A percentile compares a stretch with the other conserved stretches of the same genome.
phyloP scores from a whole-genome alignment of 2,329 filamentous ascomycete species.

The Cercospora beticola region DNA sequence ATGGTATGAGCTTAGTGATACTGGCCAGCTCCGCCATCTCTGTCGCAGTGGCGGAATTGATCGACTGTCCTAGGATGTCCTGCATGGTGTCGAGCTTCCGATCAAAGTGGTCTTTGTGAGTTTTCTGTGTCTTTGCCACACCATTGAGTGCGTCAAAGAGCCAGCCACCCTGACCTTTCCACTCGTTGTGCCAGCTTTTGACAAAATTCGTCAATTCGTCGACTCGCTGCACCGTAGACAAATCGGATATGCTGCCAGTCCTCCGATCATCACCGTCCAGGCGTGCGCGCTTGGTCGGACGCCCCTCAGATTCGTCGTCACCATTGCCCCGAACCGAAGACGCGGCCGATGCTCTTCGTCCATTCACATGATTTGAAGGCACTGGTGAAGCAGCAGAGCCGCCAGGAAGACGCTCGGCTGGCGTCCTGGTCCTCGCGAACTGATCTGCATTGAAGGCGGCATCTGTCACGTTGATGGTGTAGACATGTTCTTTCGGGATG shows the following conservation, averaged over 20 bases:
- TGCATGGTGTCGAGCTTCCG: constrained; percentile 28
- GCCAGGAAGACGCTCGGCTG: constrained; percentile 10
- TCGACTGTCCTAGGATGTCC: constrained; percentile 30
- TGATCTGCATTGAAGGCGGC: constrained; percentile 19
- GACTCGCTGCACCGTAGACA: constrained; percentile 16
- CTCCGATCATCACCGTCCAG: constrained; percentile 13
- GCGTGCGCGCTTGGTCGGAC: constrained; percentile 24
- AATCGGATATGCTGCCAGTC: constrained; percentile 19
- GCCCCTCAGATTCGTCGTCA: constrained; percentile 17
- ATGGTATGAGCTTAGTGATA: constrained; percentile 39
- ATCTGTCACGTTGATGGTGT: constrained; percentile 27
- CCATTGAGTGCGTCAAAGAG: constrained; percentile 32
- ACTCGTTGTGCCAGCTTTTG: constrained; percentile 31
- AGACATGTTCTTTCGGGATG: constrained; percentile 25
- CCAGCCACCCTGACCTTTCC: constrained; percentile 35
- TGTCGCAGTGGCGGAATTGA: constrained; percentile 30
- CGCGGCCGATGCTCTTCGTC: not conserved
- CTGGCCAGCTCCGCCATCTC: constrained; percentile 32
- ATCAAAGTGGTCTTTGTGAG: constrained; percentile 17
- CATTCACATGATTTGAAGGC: constrained; percentile 7
- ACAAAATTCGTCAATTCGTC: constrained; percentile 21
- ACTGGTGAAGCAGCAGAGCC: constrained; percentile 15
- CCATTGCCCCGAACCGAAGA: not conserved
- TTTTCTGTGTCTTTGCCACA: constrained; percentile 19
- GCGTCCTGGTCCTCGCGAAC: constrained; percentile 18